A percentile compares a stretch with the other conserved stretches of the same genome.
These are phyloP conservation scores for Metschnikowia gruessii DNA, from an alignment of 805 yeast genomes.

Conservation along the genomic window DNA sequence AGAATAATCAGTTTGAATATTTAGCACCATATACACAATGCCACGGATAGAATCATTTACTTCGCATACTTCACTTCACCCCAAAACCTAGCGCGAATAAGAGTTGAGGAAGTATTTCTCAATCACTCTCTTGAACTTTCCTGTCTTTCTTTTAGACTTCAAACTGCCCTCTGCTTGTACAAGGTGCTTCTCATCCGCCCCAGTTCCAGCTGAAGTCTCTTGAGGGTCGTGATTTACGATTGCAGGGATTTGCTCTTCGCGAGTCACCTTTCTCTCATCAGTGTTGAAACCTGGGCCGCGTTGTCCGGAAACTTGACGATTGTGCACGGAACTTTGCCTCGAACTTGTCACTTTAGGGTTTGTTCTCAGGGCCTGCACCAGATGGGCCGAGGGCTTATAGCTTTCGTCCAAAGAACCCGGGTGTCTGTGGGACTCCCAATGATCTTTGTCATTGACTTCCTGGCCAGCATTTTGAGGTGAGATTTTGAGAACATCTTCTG, in stretches of 20 bases:
- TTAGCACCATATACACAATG: too few relatives aligned
- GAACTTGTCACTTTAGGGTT: too few relatives aligned
- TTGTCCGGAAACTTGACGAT: background rate
- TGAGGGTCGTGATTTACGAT: background rate
- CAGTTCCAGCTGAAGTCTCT: background rate
- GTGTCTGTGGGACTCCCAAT: background rate
- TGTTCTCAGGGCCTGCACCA: background rate
- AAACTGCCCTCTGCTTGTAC: background rate
- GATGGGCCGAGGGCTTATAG: background rate
- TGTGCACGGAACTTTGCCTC: background rate
- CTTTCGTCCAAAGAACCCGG: background rate
- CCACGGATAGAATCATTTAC: too few relatives aligned
- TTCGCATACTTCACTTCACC: background rate
- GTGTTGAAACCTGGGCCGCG: background rate
- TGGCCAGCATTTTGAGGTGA: background rate
- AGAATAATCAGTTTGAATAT: too few relatives aligned
- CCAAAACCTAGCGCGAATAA: conserved; percentile 21
- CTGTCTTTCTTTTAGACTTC: conserved; percentile 14
- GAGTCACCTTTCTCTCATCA: background rate
- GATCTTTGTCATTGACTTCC: background rate
- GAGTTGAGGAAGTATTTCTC: conserved; percentile 33
- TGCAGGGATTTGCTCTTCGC: background rate
- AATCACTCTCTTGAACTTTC: conserved; percentile 21
- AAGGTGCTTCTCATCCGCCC: background rate
- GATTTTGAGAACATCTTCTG: background rate